These are phyloP conservation scores for Phytophthora macrochlamydospora DNA, from an alignment of 352 stramenopile genomes.

Conservation along the genomic window DNA sequence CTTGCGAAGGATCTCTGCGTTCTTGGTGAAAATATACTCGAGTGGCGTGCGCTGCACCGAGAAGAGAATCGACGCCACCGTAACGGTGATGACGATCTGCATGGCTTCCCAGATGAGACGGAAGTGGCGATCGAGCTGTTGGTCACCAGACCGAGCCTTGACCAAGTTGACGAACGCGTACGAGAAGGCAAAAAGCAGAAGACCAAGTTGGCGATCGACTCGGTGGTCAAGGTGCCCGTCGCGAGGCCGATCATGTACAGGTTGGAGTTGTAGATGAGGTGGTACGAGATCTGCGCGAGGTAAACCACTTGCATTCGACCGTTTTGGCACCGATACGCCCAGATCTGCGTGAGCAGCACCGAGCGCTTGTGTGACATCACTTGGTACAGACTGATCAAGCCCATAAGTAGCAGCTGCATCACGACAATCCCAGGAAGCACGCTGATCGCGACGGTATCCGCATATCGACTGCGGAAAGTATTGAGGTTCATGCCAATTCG, in stretches of 20 bases:
- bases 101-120: slow-evolving; percentile 24
- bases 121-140: slow-evolving; percentile 23
- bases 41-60: slow-evolving; percentile 7
- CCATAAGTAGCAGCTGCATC: slow-evolving; percentile 28
- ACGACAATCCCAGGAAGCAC: slow-evolving; percentile 28
- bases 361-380: slow-evolving; percentile 32
- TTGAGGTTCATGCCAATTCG: slow-evolving; percentile 23
- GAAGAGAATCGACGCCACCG: slow-evolving; percentile 1
- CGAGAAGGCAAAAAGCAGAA: slow-evolving; percentile 29
- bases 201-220: slow-evolving; percentile 22
- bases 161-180: slow-evolving; percentile 21
- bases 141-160: slow-evolving; percentile 18
- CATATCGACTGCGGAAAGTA: slow-evolving; percentile 23
- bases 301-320: slow-evolving; percentile 29
- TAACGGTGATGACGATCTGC: slow-evolving; percentile 11
- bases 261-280: slow-evolving; percentile 26
- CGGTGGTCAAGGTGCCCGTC: slow-evolving; percentile 26
- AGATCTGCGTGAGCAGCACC: slow-evolving; percentile 35
- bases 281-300: slow-evolving; percentile 25
- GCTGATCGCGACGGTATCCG: slow-evolving; percentile 20
- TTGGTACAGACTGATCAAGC: slow-evolving; percentile 26
- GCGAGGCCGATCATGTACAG: slow-evolving; percentile 23
- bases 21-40: slow-evolving; percentile 7
- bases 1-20: slow-evolving; percentile 14
- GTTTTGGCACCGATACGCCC: slow-evolving; percentile 29